Evolutionary conservation across 495 filamentous ascomycete species (phyloP).

Genomic region (Talaromyces trachyspermus): DNA sequence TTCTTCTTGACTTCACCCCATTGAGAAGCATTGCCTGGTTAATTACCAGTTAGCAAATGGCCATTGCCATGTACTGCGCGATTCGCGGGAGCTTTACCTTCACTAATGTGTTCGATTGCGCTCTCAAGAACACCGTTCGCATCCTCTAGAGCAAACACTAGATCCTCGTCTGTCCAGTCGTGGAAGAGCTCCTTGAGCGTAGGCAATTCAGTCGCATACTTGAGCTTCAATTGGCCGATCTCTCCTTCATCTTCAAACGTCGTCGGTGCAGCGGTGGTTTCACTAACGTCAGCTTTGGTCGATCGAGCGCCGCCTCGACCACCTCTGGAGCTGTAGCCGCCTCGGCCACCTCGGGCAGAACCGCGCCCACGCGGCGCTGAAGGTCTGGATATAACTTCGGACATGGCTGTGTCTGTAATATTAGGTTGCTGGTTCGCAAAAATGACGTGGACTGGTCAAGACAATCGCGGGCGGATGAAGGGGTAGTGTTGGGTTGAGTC

Average conservation of each 20-base stretch:
- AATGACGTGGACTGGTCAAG: slow-evolving; percentile 22
- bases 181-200: slow-evolving; percentile 86
- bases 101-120: slow-evolving; percentile 81
- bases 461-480: slow-evolving; percentile 18
- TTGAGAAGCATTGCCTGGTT: slow-evolving; percentile 75
- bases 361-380: slow-evolving; percentile 72
- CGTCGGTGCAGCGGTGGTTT: slow-evolving; percentile 41
- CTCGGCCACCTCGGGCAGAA: slow-evolving; percentile 74
- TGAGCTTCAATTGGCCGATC: slow-evolving; percentile 82
- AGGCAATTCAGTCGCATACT: slow-evolving; percentile 65
- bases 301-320: slow-evolving; percentile 58
- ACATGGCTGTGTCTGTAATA: slow-evolving; percentile 53
- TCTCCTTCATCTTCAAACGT: slow-evolving; percentile 80
- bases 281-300: slow-evolving; percentile 60
- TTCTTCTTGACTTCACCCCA: slow-evolving; percentile 96
- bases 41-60: slow-evolving; percentile 18
- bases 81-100: slow-evolving; percentile 53
- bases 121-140: slow-evolving; percentile 79
- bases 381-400: slow-evolving; percentile 81
- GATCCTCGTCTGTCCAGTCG: slow-evolving; percentile 84
- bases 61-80: neutral
- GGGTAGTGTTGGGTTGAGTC: slow-evolving; percentile 12
- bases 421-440: slow-evolving; percentile 23
- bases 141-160: slow-evolving; percentile 86
- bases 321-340: slow-evolving; percentile 68